phyloP scores from a whole-genome alignment of 192 early-diverging fungal genomes.

The Backusella westeae region DNA sequence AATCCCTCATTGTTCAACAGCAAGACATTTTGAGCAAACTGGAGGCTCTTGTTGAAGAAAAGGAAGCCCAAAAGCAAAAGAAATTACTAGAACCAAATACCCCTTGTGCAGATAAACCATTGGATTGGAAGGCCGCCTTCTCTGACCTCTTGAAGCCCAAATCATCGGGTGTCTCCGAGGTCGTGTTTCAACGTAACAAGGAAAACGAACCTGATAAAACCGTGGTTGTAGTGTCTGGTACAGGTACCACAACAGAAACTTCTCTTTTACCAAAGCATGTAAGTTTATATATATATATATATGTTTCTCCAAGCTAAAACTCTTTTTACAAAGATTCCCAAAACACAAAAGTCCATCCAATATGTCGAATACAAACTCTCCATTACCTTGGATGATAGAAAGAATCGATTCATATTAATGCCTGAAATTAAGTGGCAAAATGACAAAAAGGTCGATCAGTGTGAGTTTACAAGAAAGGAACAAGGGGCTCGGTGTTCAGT shows the following conservation, averaged over 20 bases:
- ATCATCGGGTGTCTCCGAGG: neutral
- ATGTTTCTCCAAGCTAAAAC: neutral
- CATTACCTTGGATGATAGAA: neutral
- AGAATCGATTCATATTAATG: constrained; percentile 12
- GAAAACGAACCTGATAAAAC: constrained; percentile 3
- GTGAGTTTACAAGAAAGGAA: constrained; percentile 15
- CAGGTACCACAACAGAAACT: constrained; percentile 11
- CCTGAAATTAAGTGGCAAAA: constrained; percentile 13
- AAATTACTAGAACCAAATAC: neutral
- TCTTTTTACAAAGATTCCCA: neutral
- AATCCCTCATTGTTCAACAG: neutral
- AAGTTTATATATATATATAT: neutral
- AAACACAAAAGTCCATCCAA: neutral
- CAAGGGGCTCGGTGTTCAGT: constrained; percentile 3
- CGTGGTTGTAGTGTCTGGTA: constrained; percentile 5
- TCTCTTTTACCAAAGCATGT: constrained; percentile 5
- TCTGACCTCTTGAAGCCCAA: neutral
- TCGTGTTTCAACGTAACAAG: neutral
- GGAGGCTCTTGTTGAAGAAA: neutral
- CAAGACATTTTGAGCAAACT: neutral
- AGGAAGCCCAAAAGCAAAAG: neutral
- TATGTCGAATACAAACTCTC: constrained; percentile 10
- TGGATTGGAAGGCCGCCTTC: neutral
- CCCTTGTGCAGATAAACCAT: neutral
- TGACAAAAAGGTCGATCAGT: constrained; percentile 17